phyloP scores from a whole-genome alignment of 2,329 filamentous ascomycete species.

The Fusarium nelsonii region DNA sequence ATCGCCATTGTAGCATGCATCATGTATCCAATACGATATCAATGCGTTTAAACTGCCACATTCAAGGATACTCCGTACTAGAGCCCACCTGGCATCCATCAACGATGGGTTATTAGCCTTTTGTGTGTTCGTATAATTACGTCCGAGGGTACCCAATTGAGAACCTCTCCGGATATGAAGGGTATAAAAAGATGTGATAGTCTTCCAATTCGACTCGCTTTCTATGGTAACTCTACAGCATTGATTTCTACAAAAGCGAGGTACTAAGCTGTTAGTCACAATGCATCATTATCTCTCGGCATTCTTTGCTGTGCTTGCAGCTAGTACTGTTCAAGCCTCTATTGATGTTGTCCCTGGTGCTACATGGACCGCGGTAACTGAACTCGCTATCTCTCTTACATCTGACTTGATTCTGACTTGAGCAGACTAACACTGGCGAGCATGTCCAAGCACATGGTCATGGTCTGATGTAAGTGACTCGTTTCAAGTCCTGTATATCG shows the following conservation, averaged over 20 bases:
- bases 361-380: constrained; percentile 59
- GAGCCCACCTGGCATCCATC: too few species aligned
- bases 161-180: neutral
- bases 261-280: neutral
- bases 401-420: fast-evolving
- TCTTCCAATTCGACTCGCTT: neutral
- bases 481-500: fast-evolving
- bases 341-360: constrained; percentile 59
- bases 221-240: too few species aligned
- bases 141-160: constrained; percentile 10
- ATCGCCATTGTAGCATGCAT: neutral
- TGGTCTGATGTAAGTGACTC: constrained; percentile 64
- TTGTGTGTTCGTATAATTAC: neutral
- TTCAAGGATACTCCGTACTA: too few species aligned
- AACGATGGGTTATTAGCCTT: neutral
- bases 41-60: too few species aligned
- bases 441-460: constrained; percentile 76
- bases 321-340: constrained; percentile 16
- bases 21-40: neutral
- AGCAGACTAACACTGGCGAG: constrained; percentile 59
- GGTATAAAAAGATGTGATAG: neutral
- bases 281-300: constrained; percentile 17
- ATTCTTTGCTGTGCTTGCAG: constrained; percentile 20
- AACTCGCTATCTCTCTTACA: fast-evolving
- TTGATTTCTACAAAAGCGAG: too few species aligned